Percentiles rank a stretch among this genome's conserved stretches.
These are phyloP conservation scores for Fomitopsis betulina DNA, from an alignment of 1,284 basidiomycete genomes.

Conservation along the genomic window DNA sequence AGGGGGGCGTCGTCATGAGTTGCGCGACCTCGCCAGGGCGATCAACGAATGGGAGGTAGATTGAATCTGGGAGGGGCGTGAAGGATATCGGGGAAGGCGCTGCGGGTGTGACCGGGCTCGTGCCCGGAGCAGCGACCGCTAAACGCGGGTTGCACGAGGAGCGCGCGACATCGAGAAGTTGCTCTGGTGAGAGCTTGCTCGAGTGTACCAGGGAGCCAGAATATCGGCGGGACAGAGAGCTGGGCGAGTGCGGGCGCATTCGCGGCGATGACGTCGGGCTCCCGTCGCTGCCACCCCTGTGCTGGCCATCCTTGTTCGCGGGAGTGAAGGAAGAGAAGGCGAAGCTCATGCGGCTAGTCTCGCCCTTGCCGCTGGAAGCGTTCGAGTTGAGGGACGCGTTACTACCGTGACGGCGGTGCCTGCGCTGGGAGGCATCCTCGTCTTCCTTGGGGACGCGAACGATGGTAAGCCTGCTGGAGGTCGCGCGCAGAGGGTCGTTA, in stretches of 20 bases:
- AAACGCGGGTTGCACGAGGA: slow-evolving; percentile 47
- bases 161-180: slow-evolving; percentile 62
- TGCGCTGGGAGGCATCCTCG: slow-evolving; percentile 21
- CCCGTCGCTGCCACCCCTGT: slow-evolving; percentile 14
- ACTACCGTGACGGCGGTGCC: slow-evolving; percentile 32
- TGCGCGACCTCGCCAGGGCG: slow-evolving; percentile 60
- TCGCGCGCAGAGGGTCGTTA: slow-evolving; percentile 46
- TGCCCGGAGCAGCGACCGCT: slow-evolving; percentile 1
- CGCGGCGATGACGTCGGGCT: slow-evolving; percentile 25
- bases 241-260: slow-evolving; percentile 24
- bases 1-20: slow-evolving; percentile 57
- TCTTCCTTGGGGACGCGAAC: slow-evolving; percentile 49
- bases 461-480: slow-evolving; percentile 67
- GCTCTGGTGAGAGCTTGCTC: slow-evolving; percentile 51
- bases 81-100: slow-evolving; percentile 48
- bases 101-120: slow-evolving; percentile 14
- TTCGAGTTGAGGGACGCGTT: slow-evolving; percentile 28
- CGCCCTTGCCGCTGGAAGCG: slow-evolving; percentile 22
- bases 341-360: slow-evolving; percentile 50
- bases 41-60: slow-evolving; percentile 75
- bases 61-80: slow-evolving; percentile 62
- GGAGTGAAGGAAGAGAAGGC: slow-evolving; percentile 57
- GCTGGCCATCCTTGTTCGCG: slow-evolving; percentile 11
- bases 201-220: slow-evolving; percentile 20
- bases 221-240: slow-evolving; percentile 18